phyloP scores from a whole-genome alignment of 2,329 filamentous ascomycete genomes.

The Atkinsonella hypoxylon region DNA sequence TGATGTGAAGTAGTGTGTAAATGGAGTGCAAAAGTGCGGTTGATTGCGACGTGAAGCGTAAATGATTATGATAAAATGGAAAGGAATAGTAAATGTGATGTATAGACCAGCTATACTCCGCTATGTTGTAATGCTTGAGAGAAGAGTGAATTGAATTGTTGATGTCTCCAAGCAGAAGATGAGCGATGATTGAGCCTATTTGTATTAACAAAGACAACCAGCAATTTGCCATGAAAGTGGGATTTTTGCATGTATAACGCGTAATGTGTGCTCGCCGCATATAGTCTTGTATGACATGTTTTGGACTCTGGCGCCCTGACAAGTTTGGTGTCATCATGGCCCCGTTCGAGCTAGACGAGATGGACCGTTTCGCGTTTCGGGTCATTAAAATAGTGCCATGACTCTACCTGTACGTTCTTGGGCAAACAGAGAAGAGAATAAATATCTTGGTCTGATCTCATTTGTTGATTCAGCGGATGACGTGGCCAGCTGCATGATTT shows the following conservation, averaged over 20 bases:
- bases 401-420: no score
- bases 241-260: not conserved
- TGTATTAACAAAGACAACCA: no score
- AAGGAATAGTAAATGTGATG: not conserved
- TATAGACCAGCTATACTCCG: slow-evolving; percentile 6
- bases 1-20: not conserved
- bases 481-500: no score
- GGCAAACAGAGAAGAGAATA: no score
- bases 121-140: not conserved
- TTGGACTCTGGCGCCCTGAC: not conserved
- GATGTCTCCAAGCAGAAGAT: not conserved
- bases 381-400: no score
- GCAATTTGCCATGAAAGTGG: not conserved
- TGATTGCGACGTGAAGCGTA: no score
- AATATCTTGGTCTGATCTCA: no score
- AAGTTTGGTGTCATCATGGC: slow-evolving; percentile 3
- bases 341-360: not conserved
- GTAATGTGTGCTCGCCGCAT: not conserved
- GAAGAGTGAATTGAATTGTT: not conserved
- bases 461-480: no score
- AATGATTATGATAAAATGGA: no score
- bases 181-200: no score
- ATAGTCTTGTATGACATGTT: not conserved
- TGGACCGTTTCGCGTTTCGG: no score
- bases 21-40: no score